Conservation (phyloP, 176 grass and related monocot genomes). For the Sorghum bicolor region Sorghum_bicolor_NCBIv3 NC_012870.2:2238501-2239000, state of each 20-base stretch:
- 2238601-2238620: constrained; percentile 16
- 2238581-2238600: background rate
- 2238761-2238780: background rate
- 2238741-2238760: constrained; percentile 6
- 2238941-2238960: constrained; percentile 66
- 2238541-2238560: constrained; percentile 31
- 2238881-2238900: constrained; percentile 82
- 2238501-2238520: constrained; percentile 9
- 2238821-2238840: constrained; percentile 75
- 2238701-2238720: background rate
- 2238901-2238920: constrained; percentile 78
- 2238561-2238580: constrained; percentile 27
- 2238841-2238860: constrained; percentile 71
- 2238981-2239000: constrained; percentile 31
- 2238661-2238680: background rate
- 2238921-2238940: constrained; percentile 91
- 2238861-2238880: constrained; percentile 79
- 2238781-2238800: constrained; percentile 30
- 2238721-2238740: background rate
- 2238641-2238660: background rate
- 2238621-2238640: background rate
- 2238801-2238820: constrained; percentile 61
- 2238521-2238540: background rate
- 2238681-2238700: background rate
- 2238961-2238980: background rate